phyloP scores from a whole-genome alignment of 768 basidiomycete species.

The Cystobasidium onofrii region DNA sequence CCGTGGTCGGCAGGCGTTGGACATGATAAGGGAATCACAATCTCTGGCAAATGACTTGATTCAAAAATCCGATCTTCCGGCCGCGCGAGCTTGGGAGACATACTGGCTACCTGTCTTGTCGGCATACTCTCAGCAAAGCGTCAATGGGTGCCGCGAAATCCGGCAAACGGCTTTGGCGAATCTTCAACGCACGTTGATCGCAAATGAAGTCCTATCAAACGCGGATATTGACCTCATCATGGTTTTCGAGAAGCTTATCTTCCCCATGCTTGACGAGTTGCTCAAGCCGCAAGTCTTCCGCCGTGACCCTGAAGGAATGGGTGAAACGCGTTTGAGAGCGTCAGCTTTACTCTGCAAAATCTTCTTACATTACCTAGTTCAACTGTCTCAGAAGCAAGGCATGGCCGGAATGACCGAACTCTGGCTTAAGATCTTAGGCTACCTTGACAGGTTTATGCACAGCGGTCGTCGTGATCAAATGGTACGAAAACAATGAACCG shows the following conservation, averaged over 20 bases:
- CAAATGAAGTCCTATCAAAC: constrained; percentile 59
- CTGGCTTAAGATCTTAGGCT: constrained; percentile 83
- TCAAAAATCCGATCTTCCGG: constrained; percentile 45
- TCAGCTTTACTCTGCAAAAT: constrained; percentile 86
- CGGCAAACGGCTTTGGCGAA: constrained; percentile 70
- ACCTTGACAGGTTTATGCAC: constrained; percentile 80
- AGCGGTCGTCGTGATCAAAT: constrained; percentile 75
- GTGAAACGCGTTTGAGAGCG: constrained; percentile 78
- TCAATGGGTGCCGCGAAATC: constrained; percentile 73
- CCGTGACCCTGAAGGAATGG: constrained; percentile 72
- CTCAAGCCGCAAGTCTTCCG: constrained; percentile 70
- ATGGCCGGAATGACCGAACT: constrained; percentile 59
- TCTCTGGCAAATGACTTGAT: constrained; percentile 58
- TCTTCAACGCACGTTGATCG: constrained; percentile 74
- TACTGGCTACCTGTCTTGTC: constrained; percentile 66
- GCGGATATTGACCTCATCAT: constrained; percentile 63
- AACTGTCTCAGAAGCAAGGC: constrained; percentile 39
- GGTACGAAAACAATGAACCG: constrained; percentile 52
- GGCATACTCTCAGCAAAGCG: constrained; percentile 69
- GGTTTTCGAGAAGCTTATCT: constrained; percentile 78
- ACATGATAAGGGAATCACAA: constrained; percentile 66
- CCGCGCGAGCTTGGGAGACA: constrained; percentile 60
- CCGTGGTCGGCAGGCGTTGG: constrained; percentile 72
- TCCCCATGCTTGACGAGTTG: constrained; percentile 84
- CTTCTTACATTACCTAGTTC: constrained; percentile 69